Evolutionary conservation across 169 alveolate genomes (phyloP), one percentile per base, ranked within the genome.

Genomic region (Plasmodium gallinaceum): DNA sequence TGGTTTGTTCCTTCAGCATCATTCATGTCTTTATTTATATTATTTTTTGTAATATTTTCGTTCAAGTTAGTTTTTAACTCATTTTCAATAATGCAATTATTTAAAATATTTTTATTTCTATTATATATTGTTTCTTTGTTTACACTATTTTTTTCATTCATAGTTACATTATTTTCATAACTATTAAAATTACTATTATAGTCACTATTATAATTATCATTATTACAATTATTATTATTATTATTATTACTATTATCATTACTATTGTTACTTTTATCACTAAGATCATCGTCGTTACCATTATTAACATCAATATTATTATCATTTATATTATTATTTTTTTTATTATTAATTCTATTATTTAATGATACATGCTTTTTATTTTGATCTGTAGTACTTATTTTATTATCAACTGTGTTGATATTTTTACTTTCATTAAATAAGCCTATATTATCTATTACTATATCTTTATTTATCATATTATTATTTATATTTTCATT

Each of bases 321-420:
- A 66, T 12, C 4, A 43, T 66, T 66, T 3, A 16, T 54, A 60
- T 42, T 43, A 43, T 61, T 75, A 32, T 57, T 20, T 22, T 72
- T 51, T 14, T 32, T 60, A 24, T 12, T 60, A 60, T 24, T 60
- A 7, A 24, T 12, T 2, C 7, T 60, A 12, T 48, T 48, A 48
- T 48, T 48, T 2, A 48, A 2, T 9, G 16, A 1, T 0, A 10
- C 58, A 14, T 48, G 5, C 12, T 48, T 10, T 5, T 48, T 48
- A 48, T 48, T 48, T 48, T 48, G 58, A 2, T 48, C 58, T 48
- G 39, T 3, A 60, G 20, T 12, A 60, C n/a, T 12, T 2, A 60
- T 20, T 9, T 16, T 60, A 60, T 60, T 2, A 60, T 24, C 69
- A 18, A 20, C 20, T 60, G 5, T 18, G 20, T 9, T 24, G 7